phyloP scores from a whole-genome alignment of 495 filamentous ascomycete genomes.

The Aspergillus funiculosus region DNA sequence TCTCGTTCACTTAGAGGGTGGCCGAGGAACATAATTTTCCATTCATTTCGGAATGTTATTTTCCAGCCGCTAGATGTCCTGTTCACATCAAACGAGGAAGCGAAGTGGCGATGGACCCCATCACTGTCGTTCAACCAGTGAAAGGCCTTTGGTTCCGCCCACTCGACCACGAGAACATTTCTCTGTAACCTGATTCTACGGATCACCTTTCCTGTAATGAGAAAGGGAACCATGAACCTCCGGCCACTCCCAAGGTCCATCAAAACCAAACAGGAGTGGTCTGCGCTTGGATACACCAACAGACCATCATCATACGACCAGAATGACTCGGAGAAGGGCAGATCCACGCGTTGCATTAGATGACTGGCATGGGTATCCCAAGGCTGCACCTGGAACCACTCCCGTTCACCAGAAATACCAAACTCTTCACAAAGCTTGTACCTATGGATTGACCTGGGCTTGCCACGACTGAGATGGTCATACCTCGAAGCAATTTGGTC shows the following conservation, averaged over 20 bases:
- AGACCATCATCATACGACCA: conserved; percentile 60
- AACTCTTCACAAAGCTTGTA: conserved; percentile 34
- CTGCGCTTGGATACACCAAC: conserved; percentile 49
- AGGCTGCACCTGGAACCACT: conserved; percentile 47
- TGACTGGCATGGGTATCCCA: conserved; percentile 53
- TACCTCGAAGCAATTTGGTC: conserved; percentile 53
- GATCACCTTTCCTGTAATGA: conserved; percentile 47
- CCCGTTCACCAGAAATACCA: conserved; percentile 28
- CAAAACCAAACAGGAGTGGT: conserved; percentile 41
- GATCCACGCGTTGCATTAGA: conserved; percentile 31
- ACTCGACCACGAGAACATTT: conserved; percentile 56
- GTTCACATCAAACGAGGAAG: conserved; percentile 54
- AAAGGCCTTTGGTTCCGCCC: conserved; percentile 55
- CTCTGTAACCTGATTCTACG: conserved; percentile 54
- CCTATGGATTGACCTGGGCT: conserved; percentile 45
- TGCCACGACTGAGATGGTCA: conserved; percentile 45
- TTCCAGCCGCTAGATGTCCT: conserved; percentile 33
- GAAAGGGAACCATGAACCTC: conserved; percentile 49
- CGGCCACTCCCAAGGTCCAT: conserved; percentile 48
- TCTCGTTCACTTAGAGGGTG: conserved; percentile 54
- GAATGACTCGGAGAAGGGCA: conserved; percentile 49
- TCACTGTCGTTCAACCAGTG: conserved; percentile 55
- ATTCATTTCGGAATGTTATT: conserved; percentile 57
- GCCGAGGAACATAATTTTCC: conserved; percentile 60
- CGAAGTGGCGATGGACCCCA: conserved; percentile 57